Conservation (phyloP, 768 basidiomycete species). For the Suillus plorans region DNA sequence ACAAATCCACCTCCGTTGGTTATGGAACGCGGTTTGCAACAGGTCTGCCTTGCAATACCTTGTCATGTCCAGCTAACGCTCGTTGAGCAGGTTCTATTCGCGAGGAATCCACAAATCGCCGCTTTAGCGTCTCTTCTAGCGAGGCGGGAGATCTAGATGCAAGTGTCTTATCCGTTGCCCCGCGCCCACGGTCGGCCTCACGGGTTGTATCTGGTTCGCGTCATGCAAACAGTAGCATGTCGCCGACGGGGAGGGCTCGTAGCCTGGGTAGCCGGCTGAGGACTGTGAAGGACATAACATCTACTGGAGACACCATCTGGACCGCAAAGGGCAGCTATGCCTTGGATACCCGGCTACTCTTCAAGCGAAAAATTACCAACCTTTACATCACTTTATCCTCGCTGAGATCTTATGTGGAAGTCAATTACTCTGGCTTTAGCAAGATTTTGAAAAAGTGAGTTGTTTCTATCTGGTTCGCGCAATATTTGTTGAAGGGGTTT, state of each 20-base stretch:
- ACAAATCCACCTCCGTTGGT: conserved; percentile 32
- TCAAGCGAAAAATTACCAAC: conserved; percentile 85
- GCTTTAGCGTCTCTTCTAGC: conserved; percentile 48
- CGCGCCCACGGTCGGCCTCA: conserved; percentile 6
- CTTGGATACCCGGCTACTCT: conserved; percentile 77
- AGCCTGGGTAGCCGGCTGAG: conserved; percentile 48
- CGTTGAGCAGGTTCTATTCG: conserved; percentile 13
- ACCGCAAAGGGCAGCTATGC: conserved; percentile 77
- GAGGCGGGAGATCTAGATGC: conserved; percentile 47
- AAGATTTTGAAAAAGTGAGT: conserved; percentile 94
- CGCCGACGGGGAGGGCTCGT: conserved; percentile 34
- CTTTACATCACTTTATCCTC: conserved; percentile 77
- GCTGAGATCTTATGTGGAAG: conserved; percentile 83
- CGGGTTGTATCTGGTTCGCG: conserved; percentile 20
- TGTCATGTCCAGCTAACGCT: not conserved
- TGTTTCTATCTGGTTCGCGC: conserved; percentile 2
- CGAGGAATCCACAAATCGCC: conserved; percentile 11
- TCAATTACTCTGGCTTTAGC: conserved; percentile 91
- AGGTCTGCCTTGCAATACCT: conserved; percentile 10
- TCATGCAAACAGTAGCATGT: conserved; percentile 26
- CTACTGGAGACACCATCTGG: conserved; percentile 63
- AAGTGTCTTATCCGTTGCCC: conserved; percentile 30
- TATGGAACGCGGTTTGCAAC: conserved; percentile 24
- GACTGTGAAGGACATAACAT: conserved; percentile 49
- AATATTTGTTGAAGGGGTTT: not conserved